Evolutionary conservation across 2,329 filamentous ascomycete species (phyloP).

Genomic region (Thielaviopsis cerberus): DNA sequence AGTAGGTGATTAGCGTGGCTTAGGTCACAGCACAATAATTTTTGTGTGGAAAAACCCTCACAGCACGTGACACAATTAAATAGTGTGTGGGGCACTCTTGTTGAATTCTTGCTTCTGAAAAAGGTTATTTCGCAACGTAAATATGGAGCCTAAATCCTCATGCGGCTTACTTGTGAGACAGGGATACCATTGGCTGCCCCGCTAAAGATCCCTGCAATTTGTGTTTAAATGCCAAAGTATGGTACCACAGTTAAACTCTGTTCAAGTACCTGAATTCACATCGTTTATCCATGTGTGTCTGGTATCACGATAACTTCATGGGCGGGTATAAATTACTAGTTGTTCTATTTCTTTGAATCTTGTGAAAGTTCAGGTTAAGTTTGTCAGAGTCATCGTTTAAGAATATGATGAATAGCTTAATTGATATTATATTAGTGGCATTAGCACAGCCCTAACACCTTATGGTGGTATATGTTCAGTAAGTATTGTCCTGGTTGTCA

Average conservation of each 20-base stretch:
- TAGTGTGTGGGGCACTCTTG: slow-evolving; percentile 5
- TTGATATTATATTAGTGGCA: too few relatives aligned
- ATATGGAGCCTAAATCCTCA: background rate
- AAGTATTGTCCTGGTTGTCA: too few relatives aligned
- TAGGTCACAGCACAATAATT: slow-evolving; percentile 12
- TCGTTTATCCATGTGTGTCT: background rate
- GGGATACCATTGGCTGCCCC: slow-evolving; percentile 5
- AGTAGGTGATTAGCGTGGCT: slow-evolving; percentile 11
- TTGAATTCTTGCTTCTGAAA: background rate
- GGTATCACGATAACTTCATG: background rate
- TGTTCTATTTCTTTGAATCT: too few relatives aligned
- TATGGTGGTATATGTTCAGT: too few relatives aligned
- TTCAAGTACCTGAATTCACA: background rate
- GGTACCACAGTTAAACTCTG: background rate
- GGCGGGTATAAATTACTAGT: too few relatives aligned
- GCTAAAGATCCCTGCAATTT: background rate
- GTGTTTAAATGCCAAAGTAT: background rate
- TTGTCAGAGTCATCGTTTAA: too few relatives aligned
- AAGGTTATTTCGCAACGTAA: background rate
- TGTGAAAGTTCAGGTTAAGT: too few relatives aligned
- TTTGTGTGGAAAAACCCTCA: slow-evolving; percentile 13
- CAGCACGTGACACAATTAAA: slow-evolving; percentile 7
- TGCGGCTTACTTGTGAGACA: background rate
- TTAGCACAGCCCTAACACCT: too few relatives aligned
- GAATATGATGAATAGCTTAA: too few relatives aligned